These are phyloP conservation scores for Coemansia sp. DNA, from an alignment of 192 early-diverging fungal genomes.

Conservation along the genomic window DNA sequence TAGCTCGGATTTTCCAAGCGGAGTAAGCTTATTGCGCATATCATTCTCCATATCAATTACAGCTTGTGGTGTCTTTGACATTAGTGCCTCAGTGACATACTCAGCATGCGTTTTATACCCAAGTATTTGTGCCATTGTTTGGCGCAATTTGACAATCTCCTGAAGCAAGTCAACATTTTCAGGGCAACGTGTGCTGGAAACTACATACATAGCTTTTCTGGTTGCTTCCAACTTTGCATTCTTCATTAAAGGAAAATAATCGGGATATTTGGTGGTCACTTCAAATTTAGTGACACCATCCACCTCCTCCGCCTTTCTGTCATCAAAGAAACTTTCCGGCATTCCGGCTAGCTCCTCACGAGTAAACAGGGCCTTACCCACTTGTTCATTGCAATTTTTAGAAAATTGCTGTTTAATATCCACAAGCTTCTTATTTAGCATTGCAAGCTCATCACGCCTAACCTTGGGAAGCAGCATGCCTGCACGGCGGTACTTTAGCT, in stretches of 20 bases:
- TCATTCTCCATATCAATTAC: conserved; percentile 68
- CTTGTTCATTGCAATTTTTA: conserved; percentile 69
- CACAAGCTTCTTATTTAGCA: conserved; percentile 61
- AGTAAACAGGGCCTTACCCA: conserved; percentile 51
- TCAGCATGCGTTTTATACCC: conserved; percentile 73
- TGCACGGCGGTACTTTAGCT: conserved; percentile 64
- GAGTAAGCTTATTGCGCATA: conserved; percentile 57
- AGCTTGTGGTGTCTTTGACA: conserved; percentile 71
- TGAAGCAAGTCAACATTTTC: conserved; percentile 63
- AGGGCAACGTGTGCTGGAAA: conserved; percentile 57
- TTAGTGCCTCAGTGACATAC: conserved; percentile 71
- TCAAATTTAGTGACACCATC: conserved; percentile 64
- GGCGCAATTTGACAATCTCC: conserved; percentile 57
- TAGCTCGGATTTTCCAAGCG: conserved; percentile 61
- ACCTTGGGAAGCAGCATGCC: conserved; percentile 67
- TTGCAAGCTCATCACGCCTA: conserved; percentile 59
- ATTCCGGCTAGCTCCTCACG: conserved; percentile 69
- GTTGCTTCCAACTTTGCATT: conserved; percentile 56
- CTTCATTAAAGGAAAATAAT: conserved; percentile 50
- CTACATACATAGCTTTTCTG: conserved; percentile 51
- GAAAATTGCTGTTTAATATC: conserved; percentile 67
- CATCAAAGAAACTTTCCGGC: conserved; percentile 68
- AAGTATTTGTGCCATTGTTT: conserved; percentile 57
- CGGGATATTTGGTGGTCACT: conserved; percentile 76
- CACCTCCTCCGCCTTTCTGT: conserved; percentile 53